These are phyloP conservation scores for Cryphonectria carpinicola DNA, from an alignment of 2,329 filamentous ascomycete genomes.

Conservation along the genomic window DNA sequence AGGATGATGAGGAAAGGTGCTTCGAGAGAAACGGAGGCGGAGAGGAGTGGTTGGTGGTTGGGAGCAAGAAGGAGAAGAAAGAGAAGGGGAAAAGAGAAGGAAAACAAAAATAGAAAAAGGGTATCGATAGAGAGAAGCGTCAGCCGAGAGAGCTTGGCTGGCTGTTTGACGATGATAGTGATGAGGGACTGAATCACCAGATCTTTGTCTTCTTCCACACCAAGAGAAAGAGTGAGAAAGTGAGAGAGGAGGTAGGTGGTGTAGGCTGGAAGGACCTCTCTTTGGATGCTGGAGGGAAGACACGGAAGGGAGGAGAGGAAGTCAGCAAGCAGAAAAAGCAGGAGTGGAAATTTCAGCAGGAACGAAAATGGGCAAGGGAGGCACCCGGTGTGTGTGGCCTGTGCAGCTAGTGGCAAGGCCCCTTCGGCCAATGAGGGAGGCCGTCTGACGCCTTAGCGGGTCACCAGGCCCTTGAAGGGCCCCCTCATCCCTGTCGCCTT, in stretches of 20 bases:
- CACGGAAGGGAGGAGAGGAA: slow-evolving; percentile 5
- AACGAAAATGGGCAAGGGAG: slow-evolving; percentile 17
- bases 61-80: not conserved
- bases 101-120: not conserved
- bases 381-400: slow-evolving; percentile 2
- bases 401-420: slow-evolving; percentile 1
- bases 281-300: not conserved
- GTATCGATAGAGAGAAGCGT: slow-evolving; percentile 5
- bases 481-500: not conserved
- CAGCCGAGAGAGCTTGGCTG: not conserved
- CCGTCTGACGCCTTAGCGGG: not conserved
- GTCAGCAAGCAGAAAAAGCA: not conserved
- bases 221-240: not conserved
- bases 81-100: not conserved
- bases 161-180: not conserved
- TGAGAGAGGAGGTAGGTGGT: not conserved
- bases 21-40: not conserved
- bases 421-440: not conserved
- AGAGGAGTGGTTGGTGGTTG: not conserved
- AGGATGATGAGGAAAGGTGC: not conserved
- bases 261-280: not conserved
- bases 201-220: not conserved
- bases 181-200: not conserved
- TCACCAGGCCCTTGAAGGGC: not conserved
- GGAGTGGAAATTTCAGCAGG: slow-evolving; percentile 17